These are phyloP conservation scores for Acanthamoeba rhysodes DNA, from an alignment of 208 protist genomes.

Conservation along the genomic window DNA sequence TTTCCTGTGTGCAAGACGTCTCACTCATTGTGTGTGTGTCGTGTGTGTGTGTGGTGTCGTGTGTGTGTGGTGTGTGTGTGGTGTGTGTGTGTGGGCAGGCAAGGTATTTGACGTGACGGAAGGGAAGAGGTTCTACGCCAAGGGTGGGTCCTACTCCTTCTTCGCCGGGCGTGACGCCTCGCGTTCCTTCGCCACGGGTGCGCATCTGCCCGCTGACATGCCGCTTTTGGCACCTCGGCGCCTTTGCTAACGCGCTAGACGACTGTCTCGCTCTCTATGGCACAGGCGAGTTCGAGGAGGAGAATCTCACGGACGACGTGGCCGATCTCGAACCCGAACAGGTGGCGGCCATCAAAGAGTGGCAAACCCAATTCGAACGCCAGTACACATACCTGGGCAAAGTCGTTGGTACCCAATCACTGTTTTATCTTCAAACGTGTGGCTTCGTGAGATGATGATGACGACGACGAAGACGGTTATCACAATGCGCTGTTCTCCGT, in stretches of 20 bases:
- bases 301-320: slow-evolving; percentile 19
- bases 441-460: background rate
- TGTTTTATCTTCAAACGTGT: too few species aligned
- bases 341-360: slow-evolving; percentile 32
- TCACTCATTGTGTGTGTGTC: background rate
- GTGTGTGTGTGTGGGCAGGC: background rate
- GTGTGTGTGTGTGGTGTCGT: background rate
- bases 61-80: background rate
- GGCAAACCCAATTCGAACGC: background rate
- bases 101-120: slow-evolving; percentile 69
- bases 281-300: slow-evolving; percentile 42
- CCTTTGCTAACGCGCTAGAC: background rate
- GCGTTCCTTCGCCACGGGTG: slow-evolving; percentile 36
- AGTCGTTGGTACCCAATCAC: background rate
- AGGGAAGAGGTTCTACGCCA: slow-evolving; percentile 49
- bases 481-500: background rate
- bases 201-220: background rate
- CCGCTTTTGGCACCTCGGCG: background rate
- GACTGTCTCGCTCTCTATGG: background rate
- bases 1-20: background rate
- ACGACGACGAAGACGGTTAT: background rate
- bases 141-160: slow-evolving; percentile 66
- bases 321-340: slow-evolving; percentile 47
- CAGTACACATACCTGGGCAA: slow-evolving; percentile 65
- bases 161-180: slow-evolving; percentile 64